Evolutionary conservation across 1,284 basidiomycete species (phyloP), one percentile per base, ranked within the genome.

Genomic region (Irpex rosettiformis): DNA sequence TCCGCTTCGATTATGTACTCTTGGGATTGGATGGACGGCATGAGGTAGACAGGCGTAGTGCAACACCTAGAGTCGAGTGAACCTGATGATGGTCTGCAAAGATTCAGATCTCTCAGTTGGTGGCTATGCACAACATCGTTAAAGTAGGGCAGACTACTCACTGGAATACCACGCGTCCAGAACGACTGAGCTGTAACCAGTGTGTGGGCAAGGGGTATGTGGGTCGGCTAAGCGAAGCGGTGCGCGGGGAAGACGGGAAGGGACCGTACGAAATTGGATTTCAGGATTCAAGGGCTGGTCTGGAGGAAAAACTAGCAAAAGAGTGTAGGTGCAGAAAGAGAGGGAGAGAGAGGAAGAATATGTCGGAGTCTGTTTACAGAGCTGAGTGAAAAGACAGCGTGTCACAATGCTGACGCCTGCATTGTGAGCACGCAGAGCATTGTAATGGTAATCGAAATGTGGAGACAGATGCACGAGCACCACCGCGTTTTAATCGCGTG

Each of bases 1-100:
- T 68, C 66, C 65, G 66, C 58, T 43, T 48, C 65, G 61, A 66
- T 68, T 69, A 70, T 67, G 66, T 70, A 70, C 61, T 65, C 57
- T 25, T 28, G 24, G 51, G 48, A 42, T 45, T 37, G 37, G 16
- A 54, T 18, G 16, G 43, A 24, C 21, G 37, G 52, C 52, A 54
- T 37, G 52, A 37, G 52, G 52, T 21, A 7, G 16, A 22, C 33
- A 22, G 8, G n/a, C 43, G 43, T 45, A 18, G 21, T 18, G 43
- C 43, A 3, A 22, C 13, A 22, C 2, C 43, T 45, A 1, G 43
- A 8, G 10, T 18, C 43, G 21, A 45, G 8, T 18, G 18, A 45
- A n/a, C 43, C 43, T 37, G 16, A 37, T 8, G 43, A 45, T 45
- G 43, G 10, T 45, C 43, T 18, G 43, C 21, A 11, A n/a, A 45